Conservation (phyloP, 148 eudicot genomes). For the Rhododendron henanense region DNA sequence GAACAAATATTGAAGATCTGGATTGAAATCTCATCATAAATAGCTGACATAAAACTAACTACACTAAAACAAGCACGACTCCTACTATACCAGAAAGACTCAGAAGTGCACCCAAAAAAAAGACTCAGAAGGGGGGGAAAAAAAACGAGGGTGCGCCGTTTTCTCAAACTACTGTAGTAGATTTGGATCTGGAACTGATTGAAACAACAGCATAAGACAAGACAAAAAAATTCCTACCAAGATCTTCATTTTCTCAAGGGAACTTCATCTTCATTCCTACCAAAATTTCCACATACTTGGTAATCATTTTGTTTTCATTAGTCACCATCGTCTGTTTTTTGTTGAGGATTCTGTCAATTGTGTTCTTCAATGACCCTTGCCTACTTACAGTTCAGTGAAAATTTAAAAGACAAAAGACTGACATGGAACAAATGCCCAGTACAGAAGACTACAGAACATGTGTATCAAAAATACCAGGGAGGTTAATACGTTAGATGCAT, state of each 20-base stretch:
- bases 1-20: neutral
- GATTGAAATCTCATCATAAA: neutral
- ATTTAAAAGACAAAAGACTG: neutral
- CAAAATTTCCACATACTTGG: neutral
- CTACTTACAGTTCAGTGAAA: neutral
- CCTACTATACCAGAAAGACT: neutral
- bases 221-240: neutral
- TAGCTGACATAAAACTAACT: neutral
- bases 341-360: neutral
- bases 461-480: neutral
- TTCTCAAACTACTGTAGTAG: neutral
- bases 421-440: neutral
- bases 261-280: neutral
- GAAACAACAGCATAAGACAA: neutral
- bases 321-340: neutral
- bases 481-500: neutral
- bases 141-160: neutral
- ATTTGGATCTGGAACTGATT: neutral
- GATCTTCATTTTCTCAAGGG: neutral
- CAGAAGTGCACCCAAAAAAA: neutral
- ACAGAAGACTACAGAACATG: neutral
- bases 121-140: neutral
- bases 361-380: constrained; percentile 6
- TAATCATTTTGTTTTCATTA: neutral
- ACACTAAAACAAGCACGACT: neutral